phyloP scores from a whole-genome alignment of 148 eudicot genomes.

The Vaccinium darrowii region DNA sequence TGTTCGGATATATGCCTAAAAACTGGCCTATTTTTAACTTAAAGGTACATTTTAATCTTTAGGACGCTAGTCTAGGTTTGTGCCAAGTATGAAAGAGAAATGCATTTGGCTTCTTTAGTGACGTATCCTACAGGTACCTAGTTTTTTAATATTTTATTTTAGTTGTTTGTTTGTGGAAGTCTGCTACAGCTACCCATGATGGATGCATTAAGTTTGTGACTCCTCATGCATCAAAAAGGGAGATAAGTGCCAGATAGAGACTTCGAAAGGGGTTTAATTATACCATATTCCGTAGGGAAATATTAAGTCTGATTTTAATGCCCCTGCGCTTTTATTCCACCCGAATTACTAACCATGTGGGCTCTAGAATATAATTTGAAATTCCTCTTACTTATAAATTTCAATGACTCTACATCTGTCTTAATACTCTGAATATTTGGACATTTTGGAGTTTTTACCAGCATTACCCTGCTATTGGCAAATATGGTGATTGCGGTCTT shows the following conservation, averaged over 20 bases:
- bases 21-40: neutral
- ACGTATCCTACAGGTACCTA: neutral
- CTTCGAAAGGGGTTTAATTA: neutral
- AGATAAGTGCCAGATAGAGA: neutral
- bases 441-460: neutral
- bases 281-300: neutral
- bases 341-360: neutral
- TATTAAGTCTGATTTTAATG: neutral
- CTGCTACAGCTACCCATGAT: neutral
- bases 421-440: neutral
- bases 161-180: neutral
- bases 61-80: neutral
- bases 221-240: conserved; percentile 7
- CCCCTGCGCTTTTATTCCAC: neutral
- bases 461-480: neutral
- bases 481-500: neutral
- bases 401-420: neutral
- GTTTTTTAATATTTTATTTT: neutral
- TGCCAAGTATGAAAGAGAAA: conserved; percentile 1
- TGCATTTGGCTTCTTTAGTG: conserved; percentile 1
- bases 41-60: neutral
- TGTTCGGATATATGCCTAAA: neutral
- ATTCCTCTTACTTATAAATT: neutral
- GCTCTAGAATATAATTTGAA: neutral
- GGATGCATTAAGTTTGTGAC: conserved; percentile 4